Conservation (phyloP, 345 rosid species). For the Citrus cavaleriei region DNA sequence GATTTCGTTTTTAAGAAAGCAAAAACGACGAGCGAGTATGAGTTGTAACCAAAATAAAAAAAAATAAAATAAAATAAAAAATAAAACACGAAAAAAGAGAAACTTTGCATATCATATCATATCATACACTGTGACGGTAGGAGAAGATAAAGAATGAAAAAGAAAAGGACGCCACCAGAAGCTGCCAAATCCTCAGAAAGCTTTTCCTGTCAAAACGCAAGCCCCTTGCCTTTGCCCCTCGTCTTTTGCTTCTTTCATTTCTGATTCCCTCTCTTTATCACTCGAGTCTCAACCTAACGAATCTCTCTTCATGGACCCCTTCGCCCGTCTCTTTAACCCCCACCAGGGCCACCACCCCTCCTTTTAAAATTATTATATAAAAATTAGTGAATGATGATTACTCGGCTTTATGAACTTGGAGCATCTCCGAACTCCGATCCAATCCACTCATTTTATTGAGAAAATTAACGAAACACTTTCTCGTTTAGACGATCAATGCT, state of each 20-base stretch:
- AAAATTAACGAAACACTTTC: background rate
- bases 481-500: constrained; percentile 2
- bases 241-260: background rate
- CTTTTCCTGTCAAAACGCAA: constrained; percentile 7
- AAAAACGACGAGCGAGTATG: background rate
- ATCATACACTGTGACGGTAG: background rate
- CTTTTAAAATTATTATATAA: background rate
- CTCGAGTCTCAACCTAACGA: constrained; percentile 7
- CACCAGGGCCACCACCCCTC: background rate
- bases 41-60: background rate
- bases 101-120: background rate
- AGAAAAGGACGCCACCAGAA: constrained; percentile 29
- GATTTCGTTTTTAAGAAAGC: too few species aligned
- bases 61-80: background rate
- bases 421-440: background rate
- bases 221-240: background rate
- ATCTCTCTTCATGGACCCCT: constrained; percentile 18
- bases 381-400: constrained; percentile 5
- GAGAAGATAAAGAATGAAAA: constrained; percentile 15
- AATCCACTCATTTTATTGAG: too few species aligned
- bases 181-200: constrained; percentile 17
- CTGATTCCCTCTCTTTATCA: background rate
- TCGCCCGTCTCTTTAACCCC: background rate
- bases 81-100: background rate
- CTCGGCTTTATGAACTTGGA: constrained; percentile 14